A percentile compares a stretch with the other conserved stretches of the same genome.
Conservation (phyloP, 140 eudicot species). For the Stevia rebaudiana region DNA sequence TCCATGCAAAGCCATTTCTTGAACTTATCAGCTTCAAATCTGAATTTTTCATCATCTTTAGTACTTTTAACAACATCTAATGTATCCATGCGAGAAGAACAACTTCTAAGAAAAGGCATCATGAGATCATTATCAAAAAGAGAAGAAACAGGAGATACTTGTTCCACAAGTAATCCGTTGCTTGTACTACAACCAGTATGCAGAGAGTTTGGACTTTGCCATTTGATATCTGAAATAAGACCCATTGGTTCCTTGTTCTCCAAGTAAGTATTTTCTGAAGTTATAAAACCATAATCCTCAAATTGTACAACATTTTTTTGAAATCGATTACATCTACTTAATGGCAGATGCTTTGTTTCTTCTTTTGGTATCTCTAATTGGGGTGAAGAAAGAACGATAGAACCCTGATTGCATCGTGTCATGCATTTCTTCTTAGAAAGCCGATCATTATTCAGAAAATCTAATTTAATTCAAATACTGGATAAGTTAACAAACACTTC, state of each 20-base stretch:
- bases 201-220: conserved; percentile 27
- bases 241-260: conserved; percentile 20
- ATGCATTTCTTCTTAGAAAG: conserved; percentile 40
- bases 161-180: conserved; percentile 9
- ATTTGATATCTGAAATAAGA: conserved; percentile 22
- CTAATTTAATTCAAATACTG: conserved; percentile 22
- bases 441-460: conserved; percentile 27
- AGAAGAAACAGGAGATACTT: conserved; percentile 25
- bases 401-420: conserved; percentile 24
- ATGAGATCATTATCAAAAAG: conserved; percentile 16
- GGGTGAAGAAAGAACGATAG: conserved; percentile 30
- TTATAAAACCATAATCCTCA: conserved; percentile 19
- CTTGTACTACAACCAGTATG: conserved; percentile 15
- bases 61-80: conserved; percentile 24
- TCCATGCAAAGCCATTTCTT: conserved; percentile 30
- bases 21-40: conserved; percentile 28
- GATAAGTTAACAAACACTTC: conserved; percentile 10
- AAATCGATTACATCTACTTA: conserved; percentile 17
- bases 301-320: conserved; percentile 15
- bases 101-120: conserved; percentile 41
- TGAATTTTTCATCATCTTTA: conserved; percentile 21
- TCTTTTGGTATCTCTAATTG: conserved; percentile 31
- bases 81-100: conserved; percentile 40
- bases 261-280: conserved; percentile 24
- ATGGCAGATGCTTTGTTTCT: conserved; percentile 28